Evolutionary conservation across 139 green algal species (phyloP).

Genomic region (Ettlia oleoabundans): DNA sequence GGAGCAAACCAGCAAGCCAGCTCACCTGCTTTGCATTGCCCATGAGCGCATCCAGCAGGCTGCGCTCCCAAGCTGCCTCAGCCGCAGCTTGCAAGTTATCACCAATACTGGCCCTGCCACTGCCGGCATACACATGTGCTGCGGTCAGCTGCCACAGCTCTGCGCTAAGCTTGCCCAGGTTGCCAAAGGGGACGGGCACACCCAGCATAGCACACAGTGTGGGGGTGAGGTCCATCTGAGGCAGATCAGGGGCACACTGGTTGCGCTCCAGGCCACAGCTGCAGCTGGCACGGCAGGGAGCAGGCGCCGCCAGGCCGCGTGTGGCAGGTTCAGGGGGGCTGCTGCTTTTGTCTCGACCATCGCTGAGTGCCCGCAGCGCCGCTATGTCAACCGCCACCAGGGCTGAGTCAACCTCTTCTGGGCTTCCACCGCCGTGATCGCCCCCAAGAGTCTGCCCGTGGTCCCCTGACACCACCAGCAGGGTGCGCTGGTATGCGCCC

Average conservation of each 20-base stretch:
- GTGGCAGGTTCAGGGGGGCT: no score
- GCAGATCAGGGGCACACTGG: conserved; percentile 53
- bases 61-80: conserved; percentile 12
- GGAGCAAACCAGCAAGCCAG: background rate
- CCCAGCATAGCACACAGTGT: conserved; percentile 85
- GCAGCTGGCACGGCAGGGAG: conserved; percentile 33
- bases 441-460: conserved; percentile 91
- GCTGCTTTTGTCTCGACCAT: background rate
- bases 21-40: conserved; percentile 14
- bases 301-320: background rate
- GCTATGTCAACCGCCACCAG: conserved; percentile 74
- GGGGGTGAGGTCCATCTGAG: conserved; percentile 87
- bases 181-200: conserved; percentile 85
- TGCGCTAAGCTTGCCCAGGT: conserved; percentile 70
- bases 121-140: background rate
- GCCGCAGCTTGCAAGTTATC: no score
- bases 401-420: conserved; percentile 81
- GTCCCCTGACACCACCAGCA: conserved; percentile 95
- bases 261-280: conserved; percentile 42
- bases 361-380: conserved; percentile 16
- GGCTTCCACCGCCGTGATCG: conserved; percentile 92
- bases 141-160: conserved; percentile 62
- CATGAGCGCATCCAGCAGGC: conserved; percentile 8
- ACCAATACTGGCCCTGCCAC: background rate
- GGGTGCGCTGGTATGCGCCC: conserved; percentile 62